Evolutionary conservation across 2,329 filamentous ascomycete species (phyloP), one percentile per base, ranked within the genome.

Genomic region (Sporothrix euskadiensis): DNA sequence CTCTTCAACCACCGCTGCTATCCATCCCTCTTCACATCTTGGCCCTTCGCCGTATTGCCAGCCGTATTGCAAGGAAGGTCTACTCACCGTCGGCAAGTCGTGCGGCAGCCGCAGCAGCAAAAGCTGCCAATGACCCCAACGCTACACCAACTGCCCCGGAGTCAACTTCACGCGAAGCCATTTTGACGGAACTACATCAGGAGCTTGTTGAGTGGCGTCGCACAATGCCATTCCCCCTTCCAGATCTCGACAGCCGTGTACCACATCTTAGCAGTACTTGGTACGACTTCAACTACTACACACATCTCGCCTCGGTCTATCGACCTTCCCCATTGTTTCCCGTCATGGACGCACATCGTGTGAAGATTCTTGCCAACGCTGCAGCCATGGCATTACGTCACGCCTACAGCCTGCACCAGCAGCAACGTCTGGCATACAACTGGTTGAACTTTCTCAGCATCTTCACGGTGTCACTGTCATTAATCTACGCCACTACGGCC

Each of bases 261-360:
- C 84, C 84, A 1, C 84, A 85, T 72, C 77, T 85, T 3, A 82
- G 77, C 56, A 83, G 80, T 8, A 81, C 77, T 72, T 85, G 84
- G 84, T 85, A 83, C 75, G 84, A 85, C 71, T 81, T 84, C 61
- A 85, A 85, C 76, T 85, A 83, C 75, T 85, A 85, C 75, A 83
- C 81, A 0, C 84, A 85, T 68, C 76, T 85, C 0, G 81, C 81
- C 14, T 82, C 84, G 78, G 77, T 85, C 4, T 85, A 85, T 75
- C 78, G 84, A 2, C 84, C 84, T 0, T 84, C 83, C 0, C 83
- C 84, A 0, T 74, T 84, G 0, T 82, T 79, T 30, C 83, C 83
- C 1, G 79, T 78, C 0, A 76, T 83, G 32, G 81, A 83, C 73
- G 71, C 78, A 9, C 69, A 76, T 4, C 79, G 80, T 49, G 79